Conservation (phyloP, 768 basidiomycete species). For the Trametes elegans region DNA sequence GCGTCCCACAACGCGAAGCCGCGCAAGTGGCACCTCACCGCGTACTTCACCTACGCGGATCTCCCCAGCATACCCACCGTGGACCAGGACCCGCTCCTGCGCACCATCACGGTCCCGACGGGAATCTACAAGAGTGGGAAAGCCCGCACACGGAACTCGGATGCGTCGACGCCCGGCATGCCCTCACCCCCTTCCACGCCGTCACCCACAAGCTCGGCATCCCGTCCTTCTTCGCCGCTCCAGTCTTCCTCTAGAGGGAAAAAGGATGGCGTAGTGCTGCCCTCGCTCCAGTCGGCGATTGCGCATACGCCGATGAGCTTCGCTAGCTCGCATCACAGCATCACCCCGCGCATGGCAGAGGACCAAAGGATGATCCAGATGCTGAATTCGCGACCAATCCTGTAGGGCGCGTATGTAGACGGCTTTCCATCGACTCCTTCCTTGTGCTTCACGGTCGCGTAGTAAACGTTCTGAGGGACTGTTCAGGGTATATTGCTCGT, state of each 20-base stretch:
- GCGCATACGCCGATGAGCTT: conserved; percentile 29
- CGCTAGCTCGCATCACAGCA: conserved; percentile 27
- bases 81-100: conserved; percentile 36
- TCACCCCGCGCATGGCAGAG: conserved; percentile 44
- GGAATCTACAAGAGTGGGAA: conserved; percentile 43
- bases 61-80: conserved; percentile 37
- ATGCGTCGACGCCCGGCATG: conserved; percentile 26
- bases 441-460: not conserved
- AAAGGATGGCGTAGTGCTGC: conserved; percentile 32
- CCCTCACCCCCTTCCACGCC: conserved; percentile 27
- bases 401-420: conserved; percentile 22
- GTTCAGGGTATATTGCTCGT: conserved; percentile 11
- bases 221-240: conserved; percentile 18
- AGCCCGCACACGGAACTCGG: conserved; percentile 36
- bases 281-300: conserved; percentile 41
- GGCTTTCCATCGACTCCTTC: not conserved
- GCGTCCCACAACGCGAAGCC: conserved; percentile 44
- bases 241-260: conserved; percentile 16
- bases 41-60: conserved; percentile 42
- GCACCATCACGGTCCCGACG: conserved; percentile 35
- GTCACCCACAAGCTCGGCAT: conserved; percentile 21
- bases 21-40: conserved; percentile 66
- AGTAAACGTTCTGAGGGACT: not conserved
- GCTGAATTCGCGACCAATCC: conserved; percentile 45
- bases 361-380: conserved; percentile 62